Evolutionary conservation across 2,329 filamentous ascomycete genomes (phyloP).

Genomic region (Byssothecium circinans): DNA sequence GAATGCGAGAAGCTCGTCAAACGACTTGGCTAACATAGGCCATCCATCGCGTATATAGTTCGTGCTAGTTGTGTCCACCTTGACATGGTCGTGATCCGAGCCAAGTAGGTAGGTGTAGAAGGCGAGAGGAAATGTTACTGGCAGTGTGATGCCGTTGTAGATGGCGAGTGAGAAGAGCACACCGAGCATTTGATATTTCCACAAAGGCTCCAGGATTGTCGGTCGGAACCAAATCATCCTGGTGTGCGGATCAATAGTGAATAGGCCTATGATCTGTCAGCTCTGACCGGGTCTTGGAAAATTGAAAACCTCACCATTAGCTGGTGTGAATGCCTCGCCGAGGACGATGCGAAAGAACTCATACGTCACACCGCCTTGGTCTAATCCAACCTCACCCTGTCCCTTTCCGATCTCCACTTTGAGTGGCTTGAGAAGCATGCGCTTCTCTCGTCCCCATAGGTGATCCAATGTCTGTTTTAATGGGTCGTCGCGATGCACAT

Average conservation of each 20-base stretch:
- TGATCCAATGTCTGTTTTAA: conserved; percentile 68
- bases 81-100: conserved; percentile 62
- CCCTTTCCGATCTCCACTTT: conserved; percentile 81
- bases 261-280: conserved; percentile 57
- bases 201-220: conserved; percentile 75
- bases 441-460: conserved; percentile 80
- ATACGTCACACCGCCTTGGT: conserved; percentile 93
- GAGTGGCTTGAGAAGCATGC: conserved; percentile 80
- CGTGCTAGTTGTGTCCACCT: conserved; percentile 38
- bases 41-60: conserved; percentile 87
- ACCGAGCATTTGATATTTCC: conserved; percentile 89
- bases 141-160: conserved; percentile 90
- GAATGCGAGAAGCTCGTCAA: conserved; percentile 73
- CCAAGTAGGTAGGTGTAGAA: conserved; percentile 81
- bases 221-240: conserved; percentile 88
- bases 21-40: conserved; percentile 75
- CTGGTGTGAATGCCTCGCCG: conserved; percentile 74
- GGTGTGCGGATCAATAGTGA: conserved; percentile 74
- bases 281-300: neutral
- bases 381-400: conserved; percentile 85
- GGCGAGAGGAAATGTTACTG: conserved; percentile 81
- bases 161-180: conserved; percentile 85
- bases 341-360: conserved; percentile 91
- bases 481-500: conserved; percentile 47
- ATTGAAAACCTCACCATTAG: conserved; percentile 60